Evolutionary conservation across 2,329 filamentous ascomycete species (phyloP).

Genomic region (Leptographium radiaticola): DNA sequence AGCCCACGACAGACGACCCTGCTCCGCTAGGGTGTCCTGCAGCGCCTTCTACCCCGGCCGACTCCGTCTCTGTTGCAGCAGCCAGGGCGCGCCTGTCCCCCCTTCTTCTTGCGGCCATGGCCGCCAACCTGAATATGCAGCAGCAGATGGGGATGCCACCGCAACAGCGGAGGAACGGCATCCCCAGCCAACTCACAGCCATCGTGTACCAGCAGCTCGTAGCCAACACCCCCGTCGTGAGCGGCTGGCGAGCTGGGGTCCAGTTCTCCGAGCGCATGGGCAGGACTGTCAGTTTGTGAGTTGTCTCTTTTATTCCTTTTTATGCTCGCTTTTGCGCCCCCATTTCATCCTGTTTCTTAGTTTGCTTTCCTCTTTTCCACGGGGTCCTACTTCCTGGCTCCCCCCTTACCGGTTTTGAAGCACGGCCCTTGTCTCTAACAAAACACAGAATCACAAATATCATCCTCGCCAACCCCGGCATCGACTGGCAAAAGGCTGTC

Average conservation of each 20-base stretch:
- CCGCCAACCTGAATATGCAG: slow-evolving; percentile 34
- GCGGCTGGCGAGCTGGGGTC: slow-evolving; percentile 27
- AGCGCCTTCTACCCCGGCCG: not conserved
- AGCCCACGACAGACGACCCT: no score
- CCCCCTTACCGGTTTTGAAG: not conserved
- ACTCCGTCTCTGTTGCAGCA: not conserved
- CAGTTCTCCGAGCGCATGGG: slow-evolving; percentile 26
- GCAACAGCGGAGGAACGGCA: slow-evolving; percentile 25
- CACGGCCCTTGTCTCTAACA: not conserved
- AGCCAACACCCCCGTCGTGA: slow-evolving; percentile 17
- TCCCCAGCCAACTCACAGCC: slow-evolving; percentile 20
- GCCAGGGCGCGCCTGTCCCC: not conserved
- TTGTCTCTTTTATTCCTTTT: slow-evolving; percentile 3
- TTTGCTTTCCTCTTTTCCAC: not conserved
- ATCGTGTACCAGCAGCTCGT: slow-evolving; percentile 18
- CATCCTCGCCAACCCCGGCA: slow-evolving; percentile 28
- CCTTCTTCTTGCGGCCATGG: slow-evolving; percentile 35
- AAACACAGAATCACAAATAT: slow-evolving; percentile 35
- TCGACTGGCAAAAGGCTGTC: slow-evolving; percentile 28
- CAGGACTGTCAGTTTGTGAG: slow-evolving; percentile 30
- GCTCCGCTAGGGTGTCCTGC: not conserved
- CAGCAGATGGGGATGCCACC: slow-evolving; percentile 38
- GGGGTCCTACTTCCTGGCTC: no score
- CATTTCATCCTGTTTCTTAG: not conserved
- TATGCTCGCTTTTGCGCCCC: not conserved